Percentiles rank a stretch among this genome's conserved stretches.
These are phyloP conservation scores for Buxus sempervirens DNA, from an alignment of 164 flowering plant genomes.

Conservation along the genomic window DNA sequence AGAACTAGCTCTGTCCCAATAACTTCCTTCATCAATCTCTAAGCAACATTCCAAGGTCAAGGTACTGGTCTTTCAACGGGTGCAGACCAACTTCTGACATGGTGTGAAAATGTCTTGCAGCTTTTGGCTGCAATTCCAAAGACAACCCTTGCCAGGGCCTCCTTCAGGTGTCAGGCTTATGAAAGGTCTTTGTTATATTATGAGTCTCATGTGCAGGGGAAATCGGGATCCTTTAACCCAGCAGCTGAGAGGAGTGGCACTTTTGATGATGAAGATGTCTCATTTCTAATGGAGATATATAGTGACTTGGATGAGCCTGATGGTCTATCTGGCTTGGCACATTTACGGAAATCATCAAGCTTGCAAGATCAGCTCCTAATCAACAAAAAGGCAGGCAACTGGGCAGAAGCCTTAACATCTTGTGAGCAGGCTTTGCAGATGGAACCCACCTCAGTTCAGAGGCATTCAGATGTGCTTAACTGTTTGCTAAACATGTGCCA, in stretches of 20 bases:
- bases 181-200: conserved; percentile 94
- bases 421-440: conserved; percentile 95
- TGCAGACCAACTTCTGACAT: conserved; percentile 53
- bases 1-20: conserved; percentile 78
- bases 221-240: conserved; percentile 94
- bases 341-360: conserved; percentile 67
- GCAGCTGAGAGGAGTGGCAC: conserved; percentile 85
- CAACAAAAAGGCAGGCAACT: conserved; percentile 88
- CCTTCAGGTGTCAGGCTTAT: conserved; percentile 91
- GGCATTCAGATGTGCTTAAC: conserved; percentile 94
- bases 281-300: conserved; percentile 90
- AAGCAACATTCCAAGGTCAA: conserved; percentile 51
- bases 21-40: conserved; percentile 42
- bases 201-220: conserved; percentile 78
- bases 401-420: conserved; percentile 92
- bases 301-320: conserved; percentile 96
- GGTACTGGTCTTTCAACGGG: conserved; percentile 21
- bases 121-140: conserved; percentile 85
- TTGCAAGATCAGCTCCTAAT: conserved; percentile 85
- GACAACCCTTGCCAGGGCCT: conserved; percentile 85
- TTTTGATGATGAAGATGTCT: conserved; percentile 89
- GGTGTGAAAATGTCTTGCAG: conserved; percentile 79
- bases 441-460: conserved; percentile 86
- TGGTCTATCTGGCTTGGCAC: conserved; percentile 92
- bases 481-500: conserved; percentile 94